Base-by-base conservation (phyloP, 352 stramenopile species). In the Globisporangium recalcitrans region DNA sequence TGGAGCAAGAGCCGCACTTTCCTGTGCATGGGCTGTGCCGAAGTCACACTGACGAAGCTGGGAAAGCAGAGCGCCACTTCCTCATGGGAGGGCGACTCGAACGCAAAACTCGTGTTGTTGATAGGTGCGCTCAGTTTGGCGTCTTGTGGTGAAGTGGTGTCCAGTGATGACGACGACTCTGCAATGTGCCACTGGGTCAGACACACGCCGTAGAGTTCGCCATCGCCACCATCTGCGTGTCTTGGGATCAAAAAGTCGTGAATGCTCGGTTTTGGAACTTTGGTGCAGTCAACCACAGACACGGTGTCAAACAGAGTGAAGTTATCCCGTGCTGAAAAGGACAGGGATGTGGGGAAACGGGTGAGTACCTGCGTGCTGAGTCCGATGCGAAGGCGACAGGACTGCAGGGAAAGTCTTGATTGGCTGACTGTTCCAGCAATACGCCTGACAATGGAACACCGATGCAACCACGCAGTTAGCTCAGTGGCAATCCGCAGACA, bases 161-260 rank as follows among this genome's bases (percentile, higher is more conserved):
- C 21, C 6, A 26, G 26, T 11, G 21, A 26, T 48, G 27, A 3
- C n/a, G 22, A 47, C 1, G 14, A 40, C 14, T 16, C 27, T 14
- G 42, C 16, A 8, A n/a, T 31, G 16, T 34, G 56, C 56, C 55
- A 68, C 38, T 40, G 47, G 2, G 67, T 80, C 9, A 85, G 64
- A 19, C 75, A 79, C 32, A 78, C 65, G 9, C 76, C 74, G 49
- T 73, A 75, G 6, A 82, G 32, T 0, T 29, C 44, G 11, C 49
- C 44, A n/a, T n/a, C n/a, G 3, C 56, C 40, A 24, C 1, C n/a
- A 8, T 26, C 22, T 8, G 21, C n/a, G 27, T 58, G 36, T 0
- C 32, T 58, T 5, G 73, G 67, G 0, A 82, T 13, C 53, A 83
- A 52, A 52, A 88, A 87, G n/a, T 77, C 71, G 32, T 81, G 77